phyloP scores from a whole-genome alignment of 2,329 filamentous ascomycete genomes.

The Pseudogymnoascus sp. region DNA sequence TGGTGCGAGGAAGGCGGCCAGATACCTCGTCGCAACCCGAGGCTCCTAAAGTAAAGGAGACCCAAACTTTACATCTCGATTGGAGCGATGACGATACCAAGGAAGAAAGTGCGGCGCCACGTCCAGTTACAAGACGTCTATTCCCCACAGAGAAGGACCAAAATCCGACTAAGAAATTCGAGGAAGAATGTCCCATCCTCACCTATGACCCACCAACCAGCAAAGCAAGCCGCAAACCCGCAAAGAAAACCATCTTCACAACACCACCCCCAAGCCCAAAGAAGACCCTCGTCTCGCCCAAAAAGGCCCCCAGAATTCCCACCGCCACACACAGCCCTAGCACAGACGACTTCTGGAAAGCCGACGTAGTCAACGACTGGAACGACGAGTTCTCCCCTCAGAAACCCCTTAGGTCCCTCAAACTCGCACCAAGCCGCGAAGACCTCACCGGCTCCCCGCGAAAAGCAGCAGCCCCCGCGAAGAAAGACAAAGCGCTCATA shows the following conservation, averaged over 20 bases:
- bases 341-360: conserved; percentile 52
- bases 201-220: not conserved
- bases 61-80: not conserved
- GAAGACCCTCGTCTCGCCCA: conserved; percentile 16
- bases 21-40: not conserved
- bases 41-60: not conserved
- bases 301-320: conserved; percentile 35
- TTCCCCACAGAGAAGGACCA: not conserved
- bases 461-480: conserved; percentile 25
- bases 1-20: conserved; percentile 21
- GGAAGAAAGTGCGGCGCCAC: not conserved
- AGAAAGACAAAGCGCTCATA: conserved; percentile 29
- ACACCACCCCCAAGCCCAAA: conserved; percentile 15
- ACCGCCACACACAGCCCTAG: conserved; percentile 44
- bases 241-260: not conserved
- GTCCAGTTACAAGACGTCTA: not conserved
- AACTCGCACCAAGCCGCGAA: not conserved
- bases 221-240: not conserved
- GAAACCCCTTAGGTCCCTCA: conserved; percentile 27
- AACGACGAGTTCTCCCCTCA: conserved; percentile 52
- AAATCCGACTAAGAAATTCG: not conserved
- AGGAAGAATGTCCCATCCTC: not conserved
- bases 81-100: not conserved
- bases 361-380: conserved; percentile 52
- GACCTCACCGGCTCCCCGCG: conserved; percentile 17